Conservation (phyloP, 164 flowering plant species). For the Tetrastigma voinierianum region DNA sequence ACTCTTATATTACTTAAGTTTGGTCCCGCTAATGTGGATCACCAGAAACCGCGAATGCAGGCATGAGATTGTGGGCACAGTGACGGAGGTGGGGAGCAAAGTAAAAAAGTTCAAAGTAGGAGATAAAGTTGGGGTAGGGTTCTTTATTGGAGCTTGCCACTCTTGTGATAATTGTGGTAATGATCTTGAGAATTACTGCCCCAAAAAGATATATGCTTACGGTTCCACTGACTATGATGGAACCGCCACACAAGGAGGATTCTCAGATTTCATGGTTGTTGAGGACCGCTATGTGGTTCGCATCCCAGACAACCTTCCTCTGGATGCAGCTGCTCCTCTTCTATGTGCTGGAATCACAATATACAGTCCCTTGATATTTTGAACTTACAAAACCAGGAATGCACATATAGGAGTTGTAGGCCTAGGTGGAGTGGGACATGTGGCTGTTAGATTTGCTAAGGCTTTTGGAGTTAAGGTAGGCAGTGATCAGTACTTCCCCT, state of each 20-base stretch:
- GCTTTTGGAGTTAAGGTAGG: constrained; percentile 12
- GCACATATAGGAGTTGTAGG: constrained; percentile 23
- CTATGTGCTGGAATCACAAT: too few relatives aligned
- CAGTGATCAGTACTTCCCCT: constrained; percentile 10
- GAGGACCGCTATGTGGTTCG: constrained; percentile 8
- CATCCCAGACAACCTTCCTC: constrained; percentile 7
- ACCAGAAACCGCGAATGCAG: too few relatives aligned
- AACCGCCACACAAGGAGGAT: constrained; percentile 24
- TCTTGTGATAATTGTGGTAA: constrained; percentile 29
- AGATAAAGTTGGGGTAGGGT: constrained; percentile 42
- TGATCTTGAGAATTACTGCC: constrained; percentile 39
- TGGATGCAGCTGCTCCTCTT: neutral
- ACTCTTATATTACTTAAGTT: too few relatives aligned
- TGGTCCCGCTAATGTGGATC: too few relatives aligned
- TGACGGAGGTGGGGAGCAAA: constrained; percentile 27
- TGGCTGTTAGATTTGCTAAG: neutral
- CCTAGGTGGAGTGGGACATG: neutral
- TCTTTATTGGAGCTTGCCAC: constrained; percentile 33
- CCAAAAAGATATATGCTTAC: constrained; percentile 21
- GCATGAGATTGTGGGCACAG: constrained; percentile 43
- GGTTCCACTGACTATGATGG: constrained; percentile 15
- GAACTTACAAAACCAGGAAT: constrained; percentile 15
- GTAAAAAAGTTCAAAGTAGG: constrained; percentile 36
- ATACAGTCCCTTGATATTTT: constrained; percentile 15
- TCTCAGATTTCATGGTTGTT: constrained; percentile 14